Evolutionary conservation across 2,329 filamentous ascomycete genomes (phyloP).

Genomic region (Westerdykella ornata): DNA sequence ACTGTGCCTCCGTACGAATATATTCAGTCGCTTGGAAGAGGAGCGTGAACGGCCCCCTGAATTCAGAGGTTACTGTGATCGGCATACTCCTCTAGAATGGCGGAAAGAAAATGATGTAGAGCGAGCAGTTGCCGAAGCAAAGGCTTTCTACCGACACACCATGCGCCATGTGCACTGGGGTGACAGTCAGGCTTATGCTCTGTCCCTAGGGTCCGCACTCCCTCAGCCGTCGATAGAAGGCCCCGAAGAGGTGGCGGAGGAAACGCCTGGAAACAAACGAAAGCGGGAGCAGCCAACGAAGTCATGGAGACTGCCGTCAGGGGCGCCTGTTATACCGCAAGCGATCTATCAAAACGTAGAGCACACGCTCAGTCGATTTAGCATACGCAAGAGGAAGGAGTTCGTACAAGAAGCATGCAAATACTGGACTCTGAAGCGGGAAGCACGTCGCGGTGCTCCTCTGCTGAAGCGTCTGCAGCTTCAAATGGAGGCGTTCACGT

Average conservation of each 20-base stretch:
- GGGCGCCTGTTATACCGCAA: constrained; percentile 87
- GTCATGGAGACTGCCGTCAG: constrained; percentile 88
- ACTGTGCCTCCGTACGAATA: constrained; percentile 91
- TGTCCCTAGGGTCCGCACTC: constrained; percentile 70
- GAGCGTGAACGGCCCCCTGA: constrained; percentile 68
- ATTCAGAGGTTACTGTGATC: constrained; percentile 92
- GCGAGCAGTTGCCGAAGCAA: constrained; percentile 71
- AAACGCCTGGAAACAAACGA: constrained; percentile 53
- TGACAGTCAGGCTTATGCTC: constrained; percentile 76
- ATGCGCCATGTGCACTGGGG: constrained; percentile 91
- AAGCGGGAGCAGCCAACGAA: constrained; percentile 53
- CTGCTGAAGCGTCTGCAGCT: constrained; percentile 88
- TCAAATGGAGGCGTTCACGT: constrained; percentile 93
- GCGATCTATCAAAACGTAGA: constrained; percentile 83
- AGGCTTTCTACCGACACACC: constrained; percentile 79
- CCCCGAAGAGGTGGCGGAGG: constrained; percentile 38
- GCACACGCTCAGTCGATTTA: constrained; percentile 68
- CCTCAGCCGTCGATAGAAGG: constrained; percentile 46
- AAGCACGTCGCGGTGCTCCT: constrained; percentile 83
- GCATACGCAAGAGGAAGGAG: constrained; percentile 79
- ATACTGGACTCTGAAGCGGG: constrained; percentile 96
- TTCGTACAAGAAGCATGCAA: constrained; percentile 89
- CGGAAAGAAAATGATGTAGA: constrained; percentile 78
- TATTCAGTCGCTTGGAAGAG: background rate
- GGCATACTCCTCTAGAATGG: constrained; percentile 87